Percentiles rank a stretch among this genome's conserved stretches.
Conservation (phyloP, 1,284 basidiomycete genomes). For the Sanguinoderma infundibulare region DNA sequence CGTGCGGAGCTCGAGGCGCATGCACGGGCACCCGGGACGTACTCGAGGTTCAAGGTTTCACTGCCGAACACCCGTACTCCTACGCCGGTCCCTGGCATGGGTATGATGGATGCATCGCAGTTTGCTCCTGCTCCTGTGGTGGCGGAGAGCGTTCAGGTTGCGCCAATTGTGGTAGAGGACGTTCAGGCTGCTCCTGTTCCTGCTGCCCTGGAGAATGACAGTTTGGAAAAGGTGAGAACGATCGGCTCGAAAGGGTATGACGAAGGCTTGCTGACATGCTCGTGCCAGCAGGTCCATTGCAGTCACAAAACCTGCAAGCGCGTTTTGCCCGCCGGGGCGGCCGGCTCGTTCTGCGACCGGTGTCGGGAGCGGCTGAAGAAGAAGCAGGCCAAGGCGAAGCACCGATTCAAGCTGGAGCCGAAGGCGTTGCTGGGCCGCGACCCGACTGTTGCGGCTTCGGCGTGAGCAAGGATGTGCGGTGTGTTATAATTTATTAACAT, state of each 20-base stretch:
- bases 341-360: conserved; percentile 44
- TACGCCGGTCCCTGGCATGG: not conserved
- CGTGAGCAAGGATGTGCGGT: not conserved
- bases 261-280: not conserved
- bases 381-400: conserved; percentile 45
- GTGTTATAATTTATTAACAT: not conserved
- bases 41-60: conserved; percentile 13
- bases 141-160: not conserved
- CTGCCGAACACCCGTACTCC: not conserved
- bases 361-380: conserved; percentile 51
- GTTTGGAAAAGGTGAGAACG: conserved; percentile 4
- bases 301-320: conserved; percentile 39
- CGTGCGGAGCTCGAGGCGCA: conserved; percentile 10
- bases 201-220: not conserved
- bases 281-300: conserved; percentile 27
- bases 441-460: not conserved
- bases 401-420: conserved; percentile 50
- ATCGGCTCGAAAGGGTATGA: not conserved
- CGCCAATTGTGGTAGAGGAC: not conserved
- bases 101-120: not conserved
- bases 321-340: conserved; percentile 28
- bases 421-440: conserved; percentile 24
- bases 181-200: not conserved
- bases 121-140: not conserved
- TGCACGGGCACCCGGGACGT: no score